Percentiles rank a stretch among this genome's conserved stretches.
Conservation (phyloP, 176 grass and related monocot genomes). For the Avena eriantha region DNA sequence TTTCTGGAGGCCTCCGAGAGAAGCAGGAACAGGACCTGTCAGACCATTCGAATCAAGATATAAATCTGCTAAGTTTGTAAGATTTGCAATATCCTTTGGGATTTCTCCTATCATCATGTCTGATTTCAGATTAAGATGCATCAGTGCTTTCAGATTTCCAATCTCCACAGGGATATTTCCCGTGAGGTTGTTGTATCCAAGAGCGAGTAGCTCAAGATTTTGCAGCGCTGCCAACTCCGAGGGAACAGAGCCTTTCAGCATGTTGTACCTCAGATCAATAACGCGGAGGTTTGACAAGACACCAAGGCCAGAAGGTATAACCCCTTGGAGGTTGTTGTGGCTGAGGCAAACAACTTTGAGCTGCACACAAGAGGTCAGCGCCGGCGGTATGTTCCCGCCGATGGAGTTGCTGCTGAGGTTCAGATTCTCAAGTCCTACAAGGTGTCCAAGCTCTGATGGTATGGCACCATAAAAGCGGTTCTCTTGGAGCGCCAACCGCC, state of each 20-base stretch:
- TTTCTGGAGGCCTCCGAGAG: not conserved
- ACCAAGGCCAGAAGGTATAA: not conserved
- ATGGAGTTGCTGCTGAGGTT: constrained; percentile 9
- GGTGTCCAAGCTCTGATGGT: constrained; percentile 8
- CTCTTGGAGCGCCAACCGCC: not conserved
- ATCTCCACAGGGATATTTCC: constrained; percentile 13
- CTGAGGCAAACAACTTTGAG: not conserved
- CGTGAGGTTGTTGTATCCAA: constrained; percentile 13
- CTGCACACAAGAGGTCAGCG: not conserved
- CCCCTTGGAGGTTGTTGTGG: not conserved
- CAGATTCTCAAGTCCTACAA: not conserved
- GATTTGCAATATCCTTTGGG: not conserved
- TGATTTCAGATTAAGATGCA: not conserved
- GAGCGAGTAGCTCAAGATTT: constrained; percentile 1
- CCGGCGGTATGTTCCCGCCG: not conserved
- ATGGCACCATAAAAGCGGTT: not conserved
- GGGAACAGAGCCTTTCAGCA: not conserved
- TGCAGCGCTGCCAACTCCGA: not conserved
- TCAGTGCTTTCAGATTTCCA: not conserved
- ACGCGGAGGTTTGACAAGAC: not conserved
- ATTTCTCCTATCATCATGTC: constrained; percentile 20
- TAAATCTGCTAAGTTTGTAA: not conserved
- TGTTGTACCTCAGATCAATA: not conserved
- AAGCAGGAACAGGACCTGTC: constrained; percentile 13
- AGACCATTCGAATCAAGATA: not conserved